These are phyloP conservation scores for Colletotrichum costaricense DNA, from an alignment of 2,329 filamentous ascomycete species.

Conservation along the genomic window DNA sequence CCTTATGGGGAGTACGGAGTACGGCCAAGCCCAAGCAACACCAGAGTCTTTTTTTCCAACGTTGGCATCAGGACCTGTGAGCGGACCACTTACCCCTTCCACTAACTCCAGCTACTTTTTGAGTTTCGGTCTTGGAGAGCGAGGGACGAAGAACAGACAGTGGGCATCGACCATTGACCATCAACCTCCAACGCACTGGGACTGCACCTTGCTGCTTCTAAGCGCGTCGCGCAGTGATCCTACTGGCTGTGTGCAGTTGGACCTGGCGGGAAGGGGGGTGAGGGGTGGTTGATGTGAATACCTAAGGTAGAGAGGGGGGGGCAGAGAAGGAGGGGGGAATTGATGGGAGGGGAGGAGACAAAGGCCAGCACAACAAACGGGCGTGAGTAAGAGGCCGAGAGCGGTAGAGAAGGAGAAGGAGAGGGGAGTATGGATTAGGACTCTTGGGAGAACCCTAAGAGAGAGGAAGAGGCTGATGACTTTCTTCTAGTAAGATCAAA, in stretches of 20 bases:
- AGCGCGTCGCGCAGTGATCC: constrained; percentile 49
- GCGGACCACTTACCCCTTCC: constrained; percentile 13
- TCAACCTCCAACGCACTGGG: constrained; percentile 23
- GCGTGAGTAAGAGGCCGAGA: neutral
- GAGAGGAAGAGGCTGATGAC: neutral
- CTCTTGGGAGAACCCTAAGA: neutral
- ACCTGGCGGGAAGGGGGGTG: constrained; percentile 13
- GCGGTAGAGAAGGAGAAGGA: neutral
- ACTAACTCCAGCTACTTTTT: constrained; percentile 8
- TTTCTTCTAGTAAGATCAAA: neutral
- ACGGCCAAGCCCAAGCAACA: neutral
- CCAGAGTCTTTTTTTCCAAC: neutral
- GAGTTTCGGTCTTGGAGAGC: constrained; percentile 1
- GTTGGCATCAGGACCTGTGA: neutral
- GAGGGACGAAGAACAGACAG: constrained; percentile 29
- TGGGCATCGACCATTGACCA: neutral
- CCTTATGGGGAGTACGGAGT: too few relatives aligned
- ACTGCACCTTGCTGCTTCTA: constrained; percentile 37
- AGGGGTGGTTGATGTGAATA: neutral
- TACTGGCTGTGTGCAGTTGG: constrained; percentile 42
- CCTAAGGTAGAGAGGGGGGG: neutral
- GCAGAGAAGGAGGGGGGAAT: constrained; percentile 4
- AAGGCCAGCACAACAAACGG: neutral
- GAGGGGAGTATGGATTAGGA: neutral
- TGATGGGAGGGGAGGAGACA: neutral